A percentile compares a stretch with the other conserved stretches of the same genome.
Conservation (phyloP, 2,329 filamentous ascomycete species). For the Penicillium sp. region DNA sequence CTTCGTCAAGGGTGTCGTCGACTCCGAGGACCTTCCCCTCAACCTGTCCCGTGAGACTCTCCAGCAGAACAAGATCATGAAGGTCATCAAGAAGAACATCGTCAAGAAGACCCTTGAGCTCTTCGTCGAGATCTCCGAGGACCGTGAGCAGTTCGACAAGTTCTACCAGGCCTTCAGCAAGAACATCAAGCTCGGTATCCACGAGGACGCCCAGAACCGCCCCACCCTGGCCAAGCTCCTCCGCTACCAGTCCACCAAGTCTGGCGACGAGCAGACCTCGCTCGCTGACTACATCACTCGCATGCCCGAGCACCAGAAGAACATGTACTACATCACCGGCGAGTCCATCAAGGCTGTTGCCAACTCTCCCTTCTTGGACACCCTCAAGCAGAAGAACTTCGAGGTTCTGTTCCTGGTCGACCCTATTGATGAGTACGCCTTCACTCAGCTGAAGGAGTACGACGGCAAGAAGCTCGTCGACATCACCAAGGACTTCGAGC, state of each 20-base stretch:
- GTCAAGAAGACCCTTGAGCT: constrained; percentile 99
- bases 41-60: constrained; percentile 99
- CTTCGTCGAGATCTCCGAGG: constrained; percentile 98
- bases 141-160: constrained; percentile 99
- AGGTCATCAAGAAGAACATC: constrained; percentile 99
- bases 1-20: constrained; percentile 99
- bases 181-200: constrained; percentile 99
- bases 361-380: constrained; percentile 98
- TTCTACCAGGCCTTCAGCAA: constrained; percentile 99
- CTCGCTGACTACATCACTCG: constrained; percentile 97
- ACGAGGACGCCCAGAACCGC: constrained; percentile 99
- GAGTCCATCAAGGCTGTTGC: constrained; percentile 97
- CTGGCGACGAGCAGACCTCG: constrained; percentile 90
- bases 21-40: constrained; percentile 98
- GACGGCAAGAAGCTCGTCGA: constrained; percentile 99
- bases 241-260: constrained; percentile 98
- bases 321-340: constrained; percentile 99
- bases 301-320: constrained; percentile 99
- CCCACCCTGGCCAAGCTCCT: constrained; percentile 90
- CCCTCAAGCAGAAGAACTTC: constrained; percentile 98
- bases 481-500: constrained; percentile 99
- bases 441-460: constrained; percentile 99
- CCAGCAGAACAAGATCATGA: constrained; percentile 99
- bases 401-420: constrained; percentile 99
- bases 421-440: constrained; percentile 98